phyloP scores from a whole-genome alignment of 331 rosid species.

The Phaseolus coccineus region DNA sequence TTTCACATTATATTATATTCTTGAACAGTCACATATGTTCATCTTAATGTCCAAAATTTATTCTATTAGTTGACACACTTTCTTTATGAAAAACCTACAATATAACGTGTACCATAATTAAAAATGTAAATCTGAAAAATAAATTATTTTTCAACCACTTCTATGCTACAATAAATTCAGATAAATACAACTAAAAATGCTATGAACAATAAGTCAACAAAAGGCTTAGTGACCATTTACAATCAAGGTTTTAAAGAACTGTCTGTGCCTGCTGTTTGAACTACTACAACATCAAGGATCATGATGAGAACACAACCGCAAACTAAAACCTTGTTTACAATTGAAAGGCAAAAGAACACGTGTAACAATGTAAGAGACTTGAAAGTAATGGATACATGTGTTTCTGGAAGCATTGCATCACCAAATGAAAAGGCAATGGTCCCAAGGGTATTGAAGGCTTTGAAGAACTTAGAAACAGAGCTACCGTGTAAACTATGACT shows the following conservation, averaged over 20 bases:
- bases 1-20: no score
- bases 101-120: no score
- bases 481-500: slow-evolving; percentile 66
- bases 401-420: slow-evolving; percentile 87
- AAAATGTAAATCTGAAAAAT: no score
- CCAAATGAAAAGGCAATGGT: slow-evolving; percentile 80
- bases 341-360: neutral
- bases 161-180: no score
- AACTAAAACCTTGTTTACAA: neutral
- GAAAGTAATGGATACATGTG: slow-evolving; percentile 54
- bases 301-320: neutral
- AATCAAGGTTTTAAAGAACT: neutral
- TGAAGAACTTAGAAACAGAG: slow-evolving; percentile 59
- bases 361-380: neutral
- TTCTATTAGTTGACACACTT: no score
- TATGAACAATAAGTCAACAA: neutral
- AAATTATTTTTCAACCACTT: no score
- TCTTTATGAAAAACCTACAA: no score
- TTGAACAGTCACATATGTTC: no score
- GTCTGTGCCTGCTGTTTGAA: neutral
- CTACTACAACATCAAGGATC: neutral
- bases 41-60: no score
- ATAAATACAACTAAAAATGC: no score
- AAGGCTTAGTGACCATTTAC: neutral
- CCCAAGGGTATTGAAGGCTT: slow-evolving; percentile 80